phyloP scores from a whole-genome alignment of 305 asterid species.

The Fraxinus paxiana region DNA sequence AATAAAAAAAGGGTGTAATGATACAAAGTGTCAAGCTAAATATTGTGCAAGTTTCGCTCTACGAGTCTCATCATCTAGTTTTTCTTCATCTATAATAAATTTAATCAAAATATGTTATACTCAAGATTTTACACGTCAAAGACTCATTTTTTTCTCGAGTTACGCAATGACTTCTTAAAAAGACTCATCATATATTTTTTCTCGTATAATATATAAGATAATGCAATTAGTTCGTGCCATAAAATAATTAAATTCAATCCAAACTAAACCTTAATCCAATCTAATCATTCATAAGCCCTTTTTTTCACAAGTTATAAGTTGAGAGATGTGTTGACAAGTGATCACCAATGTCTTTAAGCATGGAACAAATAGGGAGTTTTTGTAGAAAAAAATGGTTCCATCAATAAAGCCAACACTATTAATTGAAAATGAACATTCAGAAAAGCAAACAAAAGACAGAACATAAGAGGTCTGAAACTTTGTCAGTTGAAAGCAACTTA shows the following conservation, averaged over 20 bases:
- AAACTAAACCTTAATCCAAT: neutral
- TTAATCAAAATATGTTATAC: neutral
- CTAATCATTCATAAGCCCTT: neutral
- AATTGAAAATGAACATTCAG: slow-evolving; percentile 41
- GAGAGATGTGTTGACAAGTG: neutral
- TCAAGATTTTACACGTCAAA: neutral
- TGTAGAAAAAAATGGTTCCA: neutral
- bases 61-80: neutral
- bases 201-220: neutral
- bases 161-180: neutral
- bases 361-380: neutral
- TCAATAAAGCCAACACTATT: slow-evolving; percentile 25
- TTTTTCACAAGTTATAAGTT: neutral
- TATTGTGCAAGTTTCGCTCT: neutral
- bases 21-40: neutral
- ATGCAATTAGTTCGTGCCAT: neutral
- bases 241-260: neutral
- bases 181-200: neutral
- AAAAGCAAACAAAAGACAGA: slow-evolving; percentile 36
- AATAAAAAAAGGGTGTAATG: neutral
- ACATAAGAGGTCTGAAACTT: slow-evolving; percentile 35
- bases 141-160: neutral
- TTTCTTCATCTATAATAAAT: neutral
- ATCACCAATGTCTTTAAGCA: neutral
- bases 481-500: slow-evolving; percentile 47